These are phyloP conservation scores for Hyparrhenia diplandra DNA, from an alignment of 176 grass and related monocot genomes.

Conservation along the genomic window DNA sequence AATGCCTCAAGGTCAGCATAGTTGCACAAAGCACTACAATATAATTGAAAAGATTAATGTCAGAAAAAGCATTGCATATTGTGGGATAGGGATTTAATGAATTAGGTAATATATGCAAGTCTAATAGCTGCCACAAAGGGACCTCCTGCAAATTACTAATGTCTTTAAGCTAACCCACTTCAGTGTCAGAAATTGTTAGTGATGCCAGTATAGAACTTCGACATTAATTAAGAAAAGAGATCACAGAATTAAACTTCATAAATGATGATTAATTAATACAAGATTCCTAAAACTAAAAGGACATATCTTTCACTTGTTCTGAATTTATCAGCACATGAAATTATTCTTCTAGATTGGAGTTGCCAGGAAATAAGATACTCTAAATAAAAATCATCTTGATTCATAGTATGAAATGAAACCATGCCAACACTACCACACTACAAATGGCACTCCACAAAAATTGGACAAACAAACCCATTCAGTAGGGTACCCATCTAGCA, in stretches of 20 bases:
- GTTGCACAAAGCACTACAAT: conserved; percentile 83
- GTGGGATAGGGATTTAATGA: not conserved
- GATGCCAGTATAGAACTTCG: not conserved
- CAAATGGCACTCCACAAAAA: not conserved
- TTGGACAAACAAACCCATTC: not conserved
- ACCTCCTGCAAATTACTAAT: not conserved
- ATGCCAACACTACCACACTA: conserved; percentile 16
- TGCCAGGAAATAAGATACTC: conserved; percentile 3
- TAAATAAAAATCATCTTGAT: not conserved
- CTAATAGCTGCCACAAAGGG: not conserved
- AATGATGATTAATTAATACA: not conserved
- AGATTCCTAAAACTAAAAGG: not conserved
- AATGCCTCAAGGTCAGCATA: conserved; percentile 95
- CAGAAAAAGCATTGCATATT: conserved; percentile 25
- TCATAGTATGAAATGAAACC: conserved; percentile 1
- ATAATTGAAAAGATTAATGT: conserved; percentile 15
- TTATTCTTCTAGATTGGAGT: not conserved
- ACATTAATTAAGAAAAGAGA: conserved; percentile 7
- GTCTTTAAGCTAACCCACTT: not conserved
- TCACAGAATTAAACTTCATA: not conserved
- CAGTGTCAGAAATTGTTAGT: not conserved
- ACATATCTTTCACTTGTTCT: not conserved
- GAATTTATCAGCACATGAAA: not conserved
- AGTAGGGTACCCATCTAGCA: not conserved
- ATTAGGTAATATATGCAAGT: conserved; percentile 2